Percentiles rank a stretch among this genome's conserved stretches.
Conservation (phyloP, 331 rosid genomes). For the Malus hybrid region DNA sequence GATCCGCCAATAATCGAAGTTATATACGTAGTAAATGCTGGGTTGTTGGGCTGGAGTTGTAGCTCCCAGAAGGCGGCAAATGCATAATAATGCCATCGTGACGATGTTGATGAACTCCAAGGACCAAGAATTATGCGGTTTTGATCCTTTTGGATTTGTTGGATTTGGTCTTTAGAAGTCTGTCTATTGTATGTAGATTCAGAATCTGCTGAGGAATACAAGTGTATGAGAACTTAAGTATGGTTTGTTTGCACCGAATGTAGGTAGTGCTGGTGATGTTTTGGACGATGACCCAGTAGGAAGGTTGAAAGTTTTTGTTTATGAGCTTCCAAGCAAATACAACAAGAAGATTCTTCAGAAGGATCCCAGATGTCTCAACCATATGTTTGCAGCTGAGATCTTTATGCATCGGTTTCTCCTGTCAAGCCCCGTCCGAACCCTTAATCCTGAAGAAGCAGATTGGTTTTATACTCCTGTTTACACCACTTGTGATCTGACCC, state of each 20-base stretch:
- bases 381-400: conserved; percentile 80
- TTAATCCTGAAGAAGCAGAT: conserved; percentile 75
- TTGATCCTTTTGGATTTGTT: background rate
- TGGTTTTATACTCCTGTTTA: conserved; percentile 80
- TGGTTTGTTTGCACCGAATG: conserved; percentile 18
- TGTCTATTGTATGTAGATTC: background rate
- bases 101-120: background rate
- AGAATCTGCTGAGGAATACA: background rate
- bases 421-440: conserved; percentile 68
- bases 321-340: conserved; percentile 78
- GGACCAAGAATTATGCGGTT: background rate
- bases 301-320: conserved; percentile 71
- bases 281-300: conserved; percentile 73
- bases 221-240: background rate
- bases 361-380: conserved; percentile 65
- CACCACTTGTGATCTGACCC: conserved; percentile 73
- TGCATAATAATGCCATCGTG: background rate
- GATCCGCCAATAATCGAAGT: background rate
- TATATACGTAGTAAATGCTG: background rate
- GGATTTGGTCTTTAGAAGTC: background rate
- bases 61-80: background rate
- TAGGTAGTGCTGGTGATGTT: conserved; percentile 79
- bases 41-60: background rate
- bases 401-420: conserved; percentile 69
- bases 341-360: conserved; percentile 72